phyloP scores from a whole-genome alignment of 2,329 filamentous ascomycete species.

The Calonectria pseudoreteaudii region DNA sequence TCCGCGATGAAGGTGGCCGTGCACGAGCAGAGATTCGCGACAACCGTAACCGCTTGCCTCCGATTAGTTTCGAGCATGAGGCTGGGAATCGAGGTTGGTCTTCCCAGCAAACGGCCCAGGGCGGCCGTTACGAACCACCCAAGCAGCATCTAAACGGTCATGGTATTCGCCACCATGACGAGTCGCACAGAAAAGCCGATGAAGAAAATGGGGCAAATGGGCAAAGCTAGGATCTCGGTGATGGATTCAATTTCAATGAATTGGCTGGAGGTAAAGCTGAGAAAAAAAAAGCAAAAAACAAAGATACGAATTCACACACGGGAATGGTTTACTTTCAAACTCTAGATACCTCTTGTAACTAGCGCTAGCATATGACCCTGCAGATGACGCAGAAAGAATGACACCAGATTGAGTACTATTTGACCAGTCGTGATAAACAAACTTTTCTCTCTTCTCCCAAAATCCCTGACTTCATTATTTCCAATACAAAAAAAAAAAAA shows the following conservation, averaged over 20 bases:
- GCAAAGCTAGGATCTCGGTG: background rate
- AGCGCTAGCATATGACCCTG: background rate
- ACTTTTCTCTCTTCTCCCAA: background rate
- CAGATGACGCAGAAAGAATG: background rate
- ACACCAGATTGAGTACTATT: background rate
- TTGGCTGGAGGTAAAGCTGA: background rate
- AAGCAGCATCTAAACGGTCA: background rate
- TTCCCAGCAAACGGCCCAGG: background rate
- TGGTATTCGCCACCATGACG: background rate
- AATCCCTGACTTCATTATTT: background rate
- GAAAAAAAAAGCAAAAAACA: background rate
- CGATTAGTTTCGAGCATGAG: background rate
- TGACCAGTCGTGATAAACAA: background rate
- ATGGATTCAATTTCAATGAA: background rate
- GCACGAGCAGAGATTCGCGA: background rate
- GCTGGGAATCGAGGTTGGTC: background rate
- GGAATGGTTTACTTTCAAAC: background rate
- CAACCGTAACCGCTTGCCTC: background rate
- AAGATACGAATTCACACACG: background rate
- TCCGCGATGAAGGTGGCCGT: conserved; percentile 5
- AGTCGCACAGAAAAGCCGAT: background rate
- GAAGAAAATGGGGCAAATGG: background rate
- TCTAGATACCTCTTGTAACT: conserved; percentile 1
- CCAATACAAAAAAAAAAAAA: background rate
- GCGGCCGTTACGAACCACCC: background rate